Evolutionary conservation across 805 yeast genomes (phyloP).

Genomic region (Cyberlindnera americana): DNA sequence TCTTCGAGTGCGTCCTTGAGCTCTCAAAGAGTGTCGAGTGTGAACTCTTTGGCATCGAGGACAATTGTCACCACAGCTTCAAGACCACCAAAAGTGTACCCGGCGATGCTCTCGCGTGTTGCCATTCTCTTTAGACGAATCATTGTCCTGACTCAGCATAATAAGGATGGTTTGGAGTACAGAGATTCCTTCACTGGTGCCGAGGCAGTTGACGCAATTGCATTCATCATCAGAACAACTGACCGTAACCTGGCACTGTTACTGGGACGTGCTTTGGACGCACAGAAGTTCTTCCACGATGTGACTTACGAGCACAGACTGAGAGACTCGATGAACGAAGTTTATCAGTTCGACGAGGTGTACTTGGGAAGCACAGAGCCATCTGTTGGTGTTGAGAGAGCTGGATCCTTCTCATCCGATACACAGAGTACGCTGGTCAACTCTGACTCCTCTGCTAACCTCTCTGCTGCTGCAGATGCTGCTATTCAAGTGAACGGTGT

Average conservation of each 20-base stretch:
- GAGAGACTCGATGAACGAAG: slow-evolving; percentile 82
- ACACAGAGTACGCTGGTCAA: slow-evolving; percentile 11
- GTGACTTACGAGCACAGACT: slow-evolving; percentile 92
- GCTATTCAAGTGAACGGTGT: slow-evolving; percentile 69
- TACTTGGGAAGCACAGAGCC: slow-evolving; percentile 32
- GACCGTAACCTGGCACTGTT: slow-evolving; percentile 88
- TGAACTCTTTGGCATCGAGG: slow-evolving; percentile 29
- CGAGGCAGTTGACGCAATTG: slow-evolving; percentile 89
- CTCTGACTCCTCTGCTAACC: slow-evolving; percentile 5
- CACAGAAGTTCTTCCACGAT: slow-evolving; percentile 91
- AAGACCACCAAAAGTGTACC: slow-evolving; percentile 70
- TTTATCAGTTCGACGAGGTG: slow-evolving; percentile 74
- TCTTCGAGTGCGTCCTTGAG: slow-evolving; percentile 25
- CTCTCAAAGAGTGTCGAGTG: slow-evolving; percentile 24
- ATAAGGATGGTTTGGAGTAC: slow-evolving; percentile 87
- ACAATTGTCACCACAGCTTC: slow-evolving; percentile 44
- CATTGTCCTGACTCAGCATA: slow-evolving; percentile 68
- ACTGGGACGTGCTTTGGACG: slow-evolving; percentile 88
- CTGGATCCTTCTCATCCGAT: slow-evolving; percentile 22
- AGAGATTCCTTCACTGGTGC: slow-evolving; percentile 92
- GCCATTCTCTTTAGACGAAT: slow-evolving; percentile 73
- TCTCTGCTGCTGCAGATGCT: slow-evolving; percentile 20
- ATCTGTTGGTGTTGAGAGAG: slow-evolving; percentile 32
- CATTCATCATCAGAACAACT: slow-evolving; percentile 79
- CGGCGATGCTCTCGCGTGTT: slow-evolving; percentile 84